phyloP scores from a whole-genome alignment of 2,329 filamentous ascomycete species.

The Scedosporium boydii region DNA sequence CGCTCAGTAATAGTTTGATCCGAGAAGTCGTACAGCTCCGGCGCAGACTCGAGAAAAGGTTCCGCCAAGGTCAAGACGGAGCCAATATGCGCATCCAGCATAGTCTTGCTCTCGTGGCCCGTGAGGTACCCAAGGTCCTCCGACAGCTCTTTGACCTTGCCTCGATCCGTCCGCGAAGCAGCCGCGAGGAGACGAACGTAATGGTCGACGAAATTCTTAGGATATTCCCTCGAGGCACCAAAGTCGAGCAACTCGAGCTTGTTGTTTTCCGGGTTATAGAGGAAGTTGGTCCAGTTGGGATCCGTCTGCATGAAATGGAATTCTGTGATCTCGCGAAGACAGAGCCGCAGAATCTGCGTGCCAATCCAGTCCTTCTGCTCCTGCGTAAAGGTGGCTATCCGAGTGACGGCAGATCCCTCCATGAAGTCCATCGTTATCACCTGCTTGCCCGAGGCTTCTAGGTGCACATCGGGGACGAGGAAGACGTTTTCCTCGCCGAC shows the following conservation, averaged over 20 bases:
- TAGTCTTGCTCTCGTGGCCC: conserved; percentile 72
- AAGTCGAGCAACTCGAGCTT: conserved; percentile 92
- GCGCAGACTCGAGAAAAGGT: conserved; percentile 69
- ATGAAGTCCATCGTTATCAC: conserved; percentile 93
- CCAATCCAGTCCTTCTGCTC: conserved; percentile 92
- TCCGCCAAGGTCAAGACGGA: conserved; percentile 87
- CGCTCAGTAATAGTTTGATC: conserved; percentile 95
- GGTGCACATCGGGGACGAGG: conserved; percentile 66
- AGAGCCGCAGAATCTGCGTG: conserved; percentile 83
- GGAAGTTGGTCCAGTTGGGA: conserved; percentile 98
- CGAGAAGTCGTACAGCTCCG: conserved; percentile 81
- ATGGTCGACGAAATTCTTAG: conserved; percentile 64
- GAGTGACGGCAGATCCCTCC: conserved; percentile 77
- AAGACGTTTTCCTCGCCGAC: conserved; percentile 65
- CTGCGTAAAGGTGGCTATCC: conserved; percentile 65
- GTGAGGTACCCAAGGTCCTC: conserved; percentile 82
- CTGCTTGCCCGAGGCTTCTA: conserved; percentile 71
- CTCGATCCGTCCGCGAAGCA: conserved; percentile 61
- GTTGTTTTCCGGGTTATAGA: conserved; percentile 65
- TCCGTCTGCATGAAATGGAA: conserved; percentile 99
- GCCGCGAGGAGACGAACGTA: conserved; percentile 77
- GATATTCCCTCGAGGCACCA: conserved; percentile 81
- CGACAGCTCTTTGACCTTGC: conserved; percentile 56
- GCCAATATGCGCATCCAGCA: conserved; percentile 85
- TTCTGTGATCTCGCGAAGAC: conserved; percentile 83